phyloP scores from a whole-genome alignment of 2,329 filamentous ascomycete species.

The Aspergillus hiratsukae region DNA sequence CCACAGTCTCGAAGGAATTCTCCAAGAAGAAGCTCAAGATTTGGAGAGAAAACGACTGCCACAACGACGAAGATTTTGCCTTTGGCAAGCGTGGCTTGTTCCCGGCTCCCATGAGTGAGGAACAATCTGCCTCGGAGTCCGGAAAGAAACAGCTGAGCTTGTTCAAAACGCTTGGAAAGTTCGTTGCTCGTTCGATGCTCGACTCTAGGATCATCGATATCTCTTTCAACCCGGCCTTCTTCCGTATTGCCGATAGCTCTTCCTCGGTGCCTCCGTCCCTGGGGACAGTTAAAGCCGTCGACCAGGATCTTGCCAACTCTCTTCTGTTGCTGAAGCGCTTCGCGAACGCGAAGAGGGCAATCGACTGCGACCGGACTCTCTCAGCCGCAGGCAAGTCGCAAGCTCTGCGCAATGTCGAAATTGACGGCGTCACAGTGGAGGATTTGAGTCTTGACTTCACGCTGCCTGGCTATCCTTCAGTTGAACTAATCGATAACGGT shows the following conservation, averaged over 20 bases:
- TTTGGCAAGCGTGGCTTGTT: conserved; percentile 83
- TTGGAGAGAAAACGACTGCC: conserved; percentile 84
- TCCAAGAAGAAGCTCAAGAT: conserved; percentile 95
- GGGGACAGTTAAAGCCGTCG: conserved; percentile 83
- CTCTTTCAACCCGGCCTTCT: conserved; percentile 95
- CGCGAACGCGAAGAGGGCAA: conserved; percentile 71
- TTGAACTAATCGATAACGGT: conserved; percentile 76
- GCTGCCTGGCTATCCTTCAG: conserved; percentile 79
- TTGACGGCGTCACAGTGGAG: conserved; percentile 75
- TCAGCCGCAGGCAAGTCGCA: conserved; percentile 66
- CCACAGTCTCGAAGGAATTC: conserved; percentile 93
- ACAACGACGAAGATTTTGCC: conserved; percentile 71
- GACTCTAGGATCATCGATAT: conserved; percentile 97
- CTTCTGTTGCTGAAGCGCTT: conserved; percentile 85
- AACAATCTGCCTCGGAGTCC: conserved; percentile 67
- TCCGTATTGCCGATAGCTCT: conserved; percentile 76
- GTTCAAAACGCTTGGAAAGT: conserved; percentile 93
- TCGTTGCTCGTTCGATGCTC: conserved; percentile 96
- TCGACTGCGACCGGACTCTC: conserved; percentile 67
- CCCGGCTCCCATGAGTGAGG: conserved; percentile 80
- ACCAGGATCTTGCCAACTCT: conserved; percentile 79
- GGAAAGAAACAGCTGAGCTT: conserved; percentile 84
- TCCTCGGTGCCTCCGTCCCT: conserved; percentile 72
- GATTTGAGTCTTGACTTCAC: conserved; percentile 93
- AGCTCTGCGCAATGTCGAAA: conserved; percentile 63